Evolutionary conservation across 139 green algal genomes (phyloP), one percentile per base, ranked within the genome.

Genomic region (Nannochloris sp.): DNA sequence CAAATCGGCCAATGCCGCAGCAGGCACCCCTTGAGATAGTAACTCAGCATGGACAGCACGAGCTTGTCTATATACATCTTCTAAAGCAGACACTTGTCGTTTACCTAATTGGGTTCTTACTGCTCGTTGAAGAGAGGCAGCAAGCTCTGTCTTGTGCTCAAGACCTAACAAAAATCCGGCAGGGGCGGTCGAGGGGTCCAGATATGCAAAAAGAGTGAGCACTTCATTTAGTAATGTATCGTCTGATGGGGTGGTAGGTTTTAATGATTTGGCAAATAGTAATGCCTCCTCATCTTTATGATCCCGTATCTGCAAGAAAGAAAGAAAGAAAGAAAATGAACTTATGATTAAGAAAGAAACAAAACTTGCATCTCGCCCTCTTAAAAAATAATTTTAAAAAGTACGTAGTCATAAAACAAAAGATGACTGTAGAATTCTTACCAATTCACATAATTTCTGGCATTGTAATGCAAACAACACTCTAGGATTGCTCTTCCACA

Each of bases 141-240:
- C 85, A 35, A 90, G 59, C 24, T 61, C 47, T 37, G 35, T 27
- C 36, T 70, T 48, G 30, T 83, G 55, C 6, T 8, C n/a, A 2
- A 51, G 62, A 42, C 59, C 29, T 42, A 92, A 60, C 51, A 92
- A 48, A 61, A 86, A 67, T 5, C 79, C 86, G 12, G 58, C 77
- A 3, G 85, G 85, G 35, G 67, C 78, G 27, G 53, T 39, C 1
- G 54, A 57, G 9, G 85, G 85, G 4, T 85, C 62, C 32, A 8
- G 73, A 38, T 93, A 93, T 2, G 81, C 85, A 61, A 93, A 78
- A 60, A 93, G 54, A 0, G 77, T 80, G 19, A 89, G 33, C 1
- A 72, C 82, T 35, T 90, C 82, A 8, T 77, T 61, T 14, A 85
- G 42, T 9, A 80, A 24, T 25, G 75, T 37, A 6, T 29, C 44